Conservation (phyloP, 2,329 filamentous ascomycete species). For the Ophiostoma fasciatum region DNA sequence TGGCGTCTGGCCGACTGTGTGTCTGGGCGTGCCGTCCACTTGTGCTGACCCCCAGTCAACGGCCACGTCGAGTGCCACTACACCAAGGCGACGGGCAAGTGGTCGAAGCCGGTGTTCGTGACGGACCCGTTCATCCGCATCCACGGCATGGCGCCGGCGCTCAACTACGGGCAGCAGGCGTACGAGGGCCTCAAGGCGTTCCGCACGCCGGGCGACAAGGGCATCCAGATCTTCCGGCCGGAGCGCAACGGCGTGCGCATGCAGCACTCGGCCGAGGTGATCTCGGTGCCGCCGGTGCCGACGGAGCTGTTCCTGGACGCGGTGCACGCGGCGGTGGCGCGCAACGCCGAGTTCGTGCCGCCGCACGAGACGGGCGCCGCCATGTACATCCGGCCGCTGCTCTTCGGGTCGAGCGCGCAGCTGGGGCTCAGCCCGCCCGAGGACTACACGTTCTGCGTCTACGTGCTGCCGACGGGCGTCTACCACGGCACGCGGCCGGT, state of each 20-base stretch:
- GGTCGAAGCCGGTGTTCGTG: slow-evolving; percentile 67
- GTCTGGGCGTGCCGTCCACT: not conserved
- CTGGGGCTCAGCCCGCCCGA: slow-evolving; percentile 76
- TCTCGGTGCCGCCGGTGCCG: slow-evolving; percentile 72
- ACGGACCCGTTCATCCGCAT: slow-evolving; percentile 72
- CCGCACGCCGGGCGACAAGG: slow-evolving; percentile 52
- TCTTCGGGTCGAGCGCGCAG: slow-evolving; percentile 80
- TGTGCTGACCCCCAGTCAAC: too few species aligned
- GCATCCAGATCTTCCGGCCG: slow-evolving; percentile 78
- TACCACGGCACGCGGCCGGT: slow-evolving; percentile 86
- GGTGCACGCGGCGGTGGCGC: slow-evolving; percentile 64
- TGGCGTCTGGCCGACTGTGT: too few species aligned
- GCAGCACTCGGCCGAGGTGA: slow-evolving; percentile 69
- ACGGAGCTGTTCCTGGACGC: slow-evolving; percentile 60
- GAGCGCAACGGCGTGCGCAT: slow-evolving; percentile 71
- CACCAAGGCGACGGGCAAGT: slow-evolving; percentile 57
- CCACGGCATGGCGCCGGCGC: slow-evolving; percentile 85
- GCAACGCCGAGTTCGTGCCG: slow-evolving; percentile 84
- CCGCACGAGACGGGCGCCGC: slow-evolving; percentile 78
- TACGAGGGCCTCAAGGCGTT: slow-evolving; percentile 99
- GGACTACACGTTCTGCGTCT: slow-evolving; percentile 84
- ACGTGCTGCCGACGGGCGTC: slow-evolving; percentile 79
- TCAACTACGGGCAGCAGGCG: slow-evolving; percentile 96
- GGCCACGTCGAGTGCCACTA: slow-evolving; percentile 87
- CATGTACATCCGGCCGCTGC: slow-evolving; percentile 80